These are phyloP conservation scores for Fusarium lateritium DNA, from an alignment of 2,329 filamentous ascomycete species.

Conservation along the genomic window DNA sequence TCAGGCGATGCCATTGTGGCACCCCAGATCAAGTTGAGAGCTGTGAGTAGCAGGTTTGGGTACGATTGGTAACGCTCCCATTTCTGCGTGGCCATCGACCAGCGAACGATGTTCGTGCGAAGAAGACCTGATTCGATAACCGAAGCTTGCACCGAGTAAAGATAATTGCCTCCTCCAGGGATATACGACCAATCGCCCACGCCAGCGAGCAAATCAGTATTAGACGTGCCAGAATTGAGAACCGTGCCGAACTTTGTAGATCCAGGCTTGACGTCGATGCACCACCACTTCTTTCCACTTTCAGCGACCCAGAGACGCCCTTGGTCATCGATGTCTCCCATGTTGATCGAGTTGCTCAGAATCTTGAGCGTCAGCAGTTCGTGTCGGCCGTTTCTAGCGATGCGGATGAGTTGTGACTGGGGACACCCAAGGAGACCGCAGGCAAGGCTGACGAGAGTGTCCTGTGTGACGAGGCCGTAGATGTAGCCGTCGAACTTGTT, in stretches of 20 bases:
- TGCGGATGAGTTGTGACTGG: slow-evolving; percentile 28
- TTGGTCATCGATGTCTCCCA: slow-evolving; percentile 36
- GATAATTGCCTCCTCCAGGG: slow-evolving; percentile 31
- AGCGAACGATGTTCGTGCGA: slow-evolving; percentile 28
- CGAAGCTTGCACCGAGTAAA: slow-evolving; percentile 33
- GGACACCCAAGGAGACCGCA: slow-evolving; percentile 1
- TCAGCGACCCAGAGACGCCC: slow-evolving; percentile 34
- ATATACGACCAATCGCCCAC: slow-evolving; percentile 39
- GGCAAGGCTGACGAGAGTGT: fast-evolving
- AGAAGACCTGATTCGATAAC: slow-evolving; percentile 2
- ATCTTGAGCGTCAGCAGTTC: not conserved
- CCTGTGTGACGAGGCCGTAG: slow-evolving; percentile 28
- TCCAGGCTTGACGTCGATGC: slow-evolving; percentile 18
- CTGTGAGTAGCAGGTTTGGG: not conserved
- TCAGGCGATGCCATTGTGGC: slow-evolving; percentile 7
- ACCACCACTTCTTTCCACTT: slow-evolving; percentile 23
- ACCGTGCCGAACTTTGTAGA: slow-evolving; percentile 12
- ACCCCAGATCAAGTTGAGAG: slow-evolving; percentile 20
- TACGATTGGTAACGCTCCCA: slow-evolving; percentile 13
- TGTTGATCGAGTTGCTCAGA: slow-evolving; percentile 1
- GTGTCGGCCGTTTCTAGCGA: slow-evolving; percentile 24
- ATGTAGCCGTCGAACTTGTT: slow-evolving; percentile 44
- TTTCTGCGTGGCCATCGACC: not conserved
- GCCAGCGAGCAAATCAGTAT: not conserved
- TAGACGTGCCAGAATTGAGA: not conserved